These are phyloP conservation scores for Vachellia collinsii DNA, from an alignment of 306 rosid species.

Conservation along the genomic window DNA sequence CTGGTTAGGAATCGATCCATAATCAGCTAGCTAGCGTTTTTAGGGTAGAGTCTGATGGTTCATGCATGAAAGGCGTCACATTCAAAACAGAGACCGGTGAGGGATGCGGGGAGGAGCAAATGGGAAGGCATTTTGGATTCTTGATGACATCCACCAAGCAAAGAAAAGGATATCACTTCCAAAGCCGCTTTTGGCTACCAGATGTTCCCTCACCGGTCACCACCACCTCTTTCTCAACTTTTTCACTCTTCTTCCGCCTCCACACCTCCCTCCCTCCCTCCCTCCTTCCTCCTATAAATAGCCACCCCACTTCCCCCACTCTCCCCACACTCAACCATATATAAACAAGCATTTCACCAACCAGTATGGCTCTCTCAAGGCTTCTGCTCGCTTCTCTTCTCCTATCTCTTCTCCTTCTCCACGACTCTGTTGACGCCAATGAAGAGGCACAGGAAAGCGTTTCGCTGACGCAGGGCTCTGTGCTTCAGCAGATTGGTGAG, in stretches of 20 bases:
- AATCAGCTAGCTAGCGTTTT: background rate
- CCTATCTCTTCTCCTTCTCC: slow-evolving; percentile 47
- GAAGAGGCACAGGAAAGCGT: slow-evolving; percentile 33
- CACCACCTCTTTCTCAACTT: background rate
- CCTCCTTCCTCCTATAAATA: slow-evolving; percentile 56
- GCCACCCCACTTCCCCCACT: slow-evolving; percentile 13
- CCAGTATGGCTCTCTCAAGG: slow-evolving; percentile 57
- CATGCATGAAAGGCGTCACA: background rate
- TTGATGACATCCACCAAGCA: slow-evolving; percentile 13
- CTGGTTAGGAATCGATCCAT: too few relatives aligned
- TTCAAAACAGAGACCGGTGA: background rate
- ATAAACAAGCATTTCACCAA: slow-evolving; percentile 13
- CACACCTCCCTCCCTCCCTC: background rate
- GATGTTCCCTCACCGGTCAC: slow-evolving; percentile 33
- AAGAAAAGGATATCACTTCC: slow-evolving; percentile 17
- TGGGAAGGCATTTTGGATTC: slow-evolving; percentile 6
- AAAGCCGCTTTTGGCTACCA: slow-evolving; percentile 21
- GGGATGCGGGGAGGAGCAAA: background rate
- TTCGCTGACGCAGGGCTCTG: slow-evolving; percentile 33
- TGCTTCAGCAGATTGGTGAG: slow-evolving; percentile 37
- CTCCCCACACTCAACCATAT: slow-evolving; percentile 14
- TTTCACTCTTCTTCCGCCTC: slow-evolving; percentile 31
- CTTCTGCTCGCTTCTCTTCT: slow-evolving; percentile 48
- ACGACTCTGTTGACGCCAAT: slow-evolving; percentile 34
- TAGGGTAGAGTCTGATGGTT: background rate